A percentile compares a stretch with the other conserved stretches of the same genome.
These are phyloP conservation scores for Phaffomyces opuntiae DNA, from an alignment of 805 yeast species.

Conservation along the genomic window DNA sequence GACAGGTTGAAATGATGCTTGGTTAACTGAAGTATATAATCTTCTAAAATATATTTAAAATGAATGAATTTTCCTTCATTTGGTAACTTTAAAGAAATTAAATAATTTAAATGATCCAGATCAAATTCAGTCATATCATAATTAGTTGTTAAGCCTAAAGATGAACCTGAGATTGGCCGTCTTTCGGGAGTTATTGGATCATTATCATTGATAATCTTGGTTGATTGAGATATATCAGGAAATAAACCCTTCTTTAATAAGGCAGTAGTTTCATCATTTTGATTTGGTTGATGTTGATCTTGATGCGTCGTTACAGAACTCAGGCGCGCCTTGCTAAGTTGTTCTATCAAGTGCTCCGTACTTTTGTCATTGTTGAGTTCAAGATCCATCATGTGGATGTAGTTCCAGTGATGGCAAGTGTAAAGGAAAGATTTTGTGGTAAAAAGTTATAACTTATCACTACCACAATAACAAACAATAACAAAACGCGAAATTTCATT, in stretches of 20 bases:
- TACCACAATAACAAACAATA: no score
- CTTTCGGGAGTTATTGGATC: slow-evolving; percentile 14
- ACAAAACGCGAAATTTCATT: no score
- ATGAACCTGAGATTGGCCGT: slow-evolving; percentile 19
- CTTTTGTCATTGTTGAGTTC: no score
- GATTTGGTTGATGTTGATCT: background rate
- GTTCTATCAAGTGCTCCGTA: no score
- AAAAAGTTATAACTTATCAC: no score
- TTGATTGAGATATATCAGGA: slow-evolving; percentile 16
- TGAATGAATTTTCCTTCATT: slow-evolving; percentile 3
- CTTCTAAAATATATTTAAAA: slow-evolving; percentile 14
- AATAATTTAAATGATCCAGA: slow-evolving; percentile 5
- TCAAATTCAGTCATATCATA: slow-evolving; percentile 7
- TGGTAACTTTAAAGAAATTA: slow-evolving; percentile 8
- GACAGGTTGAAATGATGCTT: slow-evolving; percentile 14
- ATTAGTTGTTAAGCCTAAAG: slow-evolving; percentile 9
- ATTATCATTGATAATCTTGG: slow-evolving; percentile 11
- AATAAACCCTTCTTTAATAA: slow-evolving; percentile 1
- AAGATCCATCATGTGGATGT: no score
- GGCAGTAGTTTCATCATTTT: slow-evolving; percentile 4
- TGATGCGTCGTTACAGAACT: no score
- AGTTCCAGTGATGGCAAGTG: no score
- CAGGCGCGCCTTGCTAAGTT: no score
- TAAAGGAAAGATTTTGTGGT: no score
- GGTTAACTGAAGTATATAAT: slow-evolving; percentile 11